Base-by-base conservation (phyloP, 768 basidiomycete genomes). In the Sporobolomyces roseus region DNA sequence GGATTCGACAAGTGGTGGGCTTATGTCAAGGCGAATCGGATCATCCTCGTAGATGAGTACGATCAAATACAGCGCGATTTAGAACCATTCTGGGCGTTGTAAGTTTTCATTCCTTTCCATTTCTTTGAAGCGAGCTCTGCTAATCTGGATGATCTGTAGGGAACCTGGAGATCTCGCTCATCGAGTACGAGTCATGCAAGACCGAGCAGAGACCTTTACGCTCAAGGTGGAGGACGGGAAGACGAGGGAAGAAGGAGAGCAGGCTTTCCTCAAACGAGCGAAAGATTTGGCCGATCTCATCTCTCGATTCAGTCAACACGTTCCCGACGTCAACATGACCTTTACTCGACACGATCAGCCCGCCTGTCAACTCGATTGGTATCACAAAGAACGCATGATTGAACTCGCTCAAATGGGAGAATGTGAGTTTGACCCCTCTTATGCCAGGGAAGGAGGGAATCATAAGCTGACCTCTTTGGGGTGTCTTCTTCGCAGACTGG, bases 1-100 rank as follows among this genome's bases (percentile, higher is more conserved):
- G 94, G 93, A 1, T 99, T 98, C 71, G 93, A 92, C 76, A 80
- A 83, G 33, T 97, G 94, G 94, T 73, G 86, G 84, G 77, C 79
- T 51, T 97, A 91, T 78, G 89, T 87, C 19, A 80, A 83, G 77
- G 81, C 85, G 63, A 84, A 91, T 78, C 79, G 84, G 14, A 86
- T 90, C 55, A 85, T 86, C 74, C 85, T 98, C 79, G 81, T 89
- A 6, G 94, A 98, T 78, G 94, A 98, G 77, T 97, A 91, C 75
- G 75, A 76, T 52, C 74, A 75, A 50, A 72, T 76, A 43, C 36
- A 71, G 10, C 59, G 55, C 29, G 94, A 98, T 77, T 79, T 99
- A 56, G 85, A 83, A 29, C 93, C 93, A 1, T 98, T 93, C 78
- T 91, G 88, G 87, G 78, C 83, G 12, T 76, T 96, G 89, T 88